A percentile compares a stretch with the other conserved stretches of the same genome.
These are phyloP conservation scores for Penicillium samsonianum DNA, from an alignment of 495 filamentous ascomycete genomes.

Conservation along the genomic window DNA sequence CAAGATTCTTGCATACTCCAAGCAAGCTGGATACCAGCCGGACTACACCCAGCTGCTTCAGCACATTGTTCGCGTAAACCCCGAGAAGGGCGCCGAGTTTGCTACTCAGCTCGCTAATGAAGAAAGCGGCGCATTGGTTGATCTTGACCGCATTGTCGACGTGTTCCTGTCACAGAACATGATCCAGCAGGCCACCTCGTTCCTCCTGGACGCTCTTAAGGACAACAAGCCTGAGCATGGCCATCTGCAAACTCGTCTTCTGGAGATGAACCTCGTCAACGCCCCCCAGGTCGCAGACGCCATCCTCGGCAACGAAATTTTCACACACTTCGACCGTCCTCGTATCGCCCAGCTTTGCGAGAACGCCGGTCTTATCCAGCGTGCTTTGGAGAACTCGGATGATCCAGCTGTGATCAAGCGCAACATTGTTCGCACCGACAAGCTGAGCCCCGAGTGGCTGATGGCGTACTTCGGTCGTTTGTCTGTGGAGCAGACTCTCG, in stretches of 20 bases:
- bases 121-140: constrained; percentile 80
- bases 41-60: constrained; percentile 89
- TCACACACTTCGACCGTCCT: constrained; percentile 89
- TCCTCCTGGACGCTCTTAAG: constrained; percentile 91
- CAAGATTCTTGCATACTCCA: constrained; percentile 87
- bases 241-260: constrained; percentile 85
- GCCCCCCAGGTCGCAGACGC: constrained; percentile 97
- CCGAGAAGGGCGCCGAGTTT: constrained; percentile 94
- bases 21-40: constrained; percentile 79
- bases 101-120: constrained; percentile 84
- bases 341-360: constrained; percentile 90
- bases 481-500: constrained; percentile 90
- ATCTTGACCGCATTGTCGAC: constrained; percentile 93
- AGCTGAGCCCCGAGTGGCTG: constrained; percentile 85
- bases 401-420: constrained; percentile 89
- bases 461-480: constrained; percentile 89
- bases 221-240: constrained; percentile 93
- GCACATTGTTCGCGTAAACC: constrained; percentile 88
- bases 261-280: constrained; percentile 98
- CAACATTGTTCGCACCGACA: constrained; percentile 76
- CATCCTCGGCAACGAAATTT: constrained; percentile 96
- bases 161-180: constrained; percentile 97
- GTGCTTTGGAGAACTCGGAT: constrained; percentile 92
- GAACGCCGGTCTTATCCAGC: constrained; percentile 80
- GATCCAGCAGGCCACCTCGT: constrained; percentile 95